These are phyloP conservation scores for Teratosphaeriaceae sp. DNA, from an alignment of 2,329 filamentous ascomycete species.

Conservation along the genomic window DNA sequence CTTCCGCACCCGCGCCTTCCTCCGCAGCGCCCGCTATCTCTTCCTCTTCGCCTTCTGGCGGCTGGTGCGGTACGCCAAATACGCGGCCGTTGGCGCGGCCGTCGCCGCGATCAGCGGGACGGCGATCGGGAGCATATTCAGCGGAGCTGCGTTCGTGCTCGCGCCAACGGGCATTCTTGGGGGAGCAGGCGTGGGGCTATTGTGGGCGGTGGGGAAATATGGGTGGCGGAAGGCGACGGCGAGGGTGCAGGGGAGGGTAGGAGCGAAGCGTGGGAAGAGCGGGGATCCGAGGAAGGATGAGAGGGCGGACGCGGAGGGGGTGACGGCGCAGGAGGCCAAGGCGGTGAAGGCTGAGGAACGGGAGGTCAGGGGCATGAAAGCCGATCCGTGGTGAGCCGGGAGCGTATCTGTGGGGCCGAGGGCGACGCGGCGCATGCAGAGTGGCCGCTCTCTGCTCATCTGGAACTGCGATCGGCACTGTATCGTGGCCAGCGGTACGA, in stretches of 20 bases:
- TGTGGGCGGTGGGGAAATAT: slow-evolving; percentile 35
- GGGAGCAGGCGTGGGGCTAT: slow-evolving; percentile 29
- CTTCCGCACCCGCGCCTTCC: slow-evolving; percentile 33
- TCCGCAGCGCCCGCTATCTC: slow-evolving; percentile 33
- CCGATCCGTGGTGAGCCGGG: slow-evolving; percentile 18
- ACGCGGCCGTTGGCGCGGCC: slow-evolving; percentile 35
- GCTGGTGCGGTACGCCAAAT: slow-evolving; percentile 37
- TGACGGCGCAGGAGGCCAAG: too few species aligned
- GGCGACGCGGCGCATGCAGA: too few species aligned
- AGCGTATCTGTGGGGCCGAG: too few species aligned
- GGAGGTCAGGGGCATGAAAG: slow-evolving; percentile 6
- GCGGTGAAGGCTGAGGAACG: too few species aligned
- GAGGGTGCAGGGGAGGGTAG: slow-evolving; percentile 22
- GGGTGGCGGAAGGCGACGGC: slow-evolving; percentile 29
- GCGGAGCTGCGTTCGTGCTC: slow-evolving; percentile 35
- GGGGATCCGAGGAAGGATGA: slow-evolving; percentile 21
- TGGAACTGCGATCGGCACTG: too few species aligned
- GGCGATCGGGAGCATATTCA: slow-evolving; percentile 31
- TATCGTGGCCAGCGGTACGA: too few species aligned
- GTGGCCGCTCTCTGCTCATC: too few species aligned
- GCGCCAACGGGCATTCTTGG: slow-evolving; percentile 37
- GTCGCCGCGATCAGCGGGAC: slow-evolving; percentile 34
- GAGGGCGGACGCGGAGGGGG: slow-evolving; percentile 18
- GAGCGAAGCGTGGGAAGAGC: slow-evolving; percentile 15
- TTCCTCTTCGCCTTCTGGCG: slow-evolving; percentile 38